A percentile compares a stretch with the other conserved stretches of the same genome.
phyloP scores from a whole-genome alignment of 371 early-diverging fungal species.

The Capillidium heterosporum region DNA sequence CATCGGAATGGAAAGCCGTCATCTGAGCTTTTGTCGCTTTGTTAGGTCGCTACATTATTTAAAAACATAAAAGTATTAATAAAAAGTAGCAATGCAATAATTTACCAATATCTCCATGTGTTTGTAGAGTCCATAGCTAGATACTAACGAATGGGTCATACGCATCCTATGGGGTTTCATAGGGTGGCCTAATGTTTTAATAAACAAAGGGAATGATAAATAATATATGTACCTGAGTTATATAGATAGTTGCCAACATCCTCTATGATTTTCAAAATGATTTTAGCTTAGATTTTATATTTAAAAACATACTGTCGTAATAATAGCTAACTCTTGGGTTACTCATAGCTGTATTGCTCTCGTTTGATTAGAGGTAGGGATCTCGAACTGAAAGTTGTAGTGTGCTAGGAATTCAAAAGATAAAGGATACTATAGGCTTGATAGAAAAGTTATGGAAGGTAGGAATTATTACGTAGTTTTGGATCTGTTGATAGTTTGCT shows the following conservation, averaged over 20 bases:
- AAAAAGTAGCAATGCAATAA: not conserved
- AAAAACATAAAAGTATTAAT: not conserved
- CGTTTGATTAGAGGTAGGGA: too few species aligned
- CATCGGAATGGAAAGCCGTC: slow-evolving; percentile 97
- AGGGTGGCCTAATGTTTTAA: slow-evolving; percentile 52
- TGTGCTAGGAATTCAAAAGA: too few species aligned
- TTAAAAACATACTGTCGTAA: slow-evolving; percentile 4
- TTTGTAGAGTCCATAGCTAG: slow-evolving; percentile 89
- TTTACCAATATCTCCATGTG: slow-evolving; percentile 77
- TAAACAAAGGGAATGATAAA: not conserved
- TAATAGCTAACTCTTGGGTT: not conserved
- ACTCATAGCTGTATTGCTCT: too few species aligned
- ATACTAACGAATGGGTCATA: slow-evolving; percentile 93
- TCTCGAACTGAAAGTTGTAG: too few species aligned
- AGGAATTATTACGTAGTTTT: too few species aligned
- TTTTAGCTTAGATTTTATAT: not conserved
- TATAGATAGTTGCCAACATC: slow-evolving; percentile 81
- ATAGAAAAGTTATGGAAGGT: too few species aligned
- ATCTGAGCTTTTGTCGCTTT: slow-evolving; percentile 88
- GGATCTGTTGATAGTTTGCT: too few species aligned
- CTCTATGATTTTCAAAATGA: slow-evolving; percentile 16
- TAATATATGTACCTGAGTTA: slow-evolving; percentile 40
- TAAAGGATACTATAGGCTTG: too few species aligned
- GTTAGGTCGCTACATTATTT: slow-evolving; percentile 38
- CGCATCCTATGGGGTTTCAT: slow-evolving; percentile 99